Evolutionary conservation across 495 filamentous ascomycete genomes (phyloP).

Genomic region (Poronia punctata): DNA sequence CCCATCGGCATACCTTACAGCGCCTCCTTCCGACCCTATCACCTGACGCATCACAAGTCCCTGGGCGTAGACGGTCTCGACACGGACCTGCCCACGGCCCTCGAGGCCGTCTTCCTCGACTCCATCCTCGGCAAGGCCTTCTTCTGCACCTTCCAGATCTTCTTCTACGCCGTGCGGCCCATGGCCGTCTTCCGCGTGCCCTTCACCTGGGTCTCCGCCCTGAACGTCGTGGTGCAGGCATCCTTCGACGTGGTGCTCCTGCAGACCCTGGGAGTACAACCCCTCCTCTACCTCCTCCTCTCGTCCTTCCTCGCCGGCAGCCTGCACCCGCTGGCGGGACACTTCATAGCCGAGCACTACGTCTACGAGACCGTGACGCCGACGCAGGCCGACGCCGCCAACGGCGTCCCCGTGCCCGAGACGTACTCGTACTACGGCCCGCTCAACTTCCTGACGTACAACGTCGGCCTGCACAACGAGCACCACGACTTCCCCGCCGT

Average conservation of each 20-base stretch:
- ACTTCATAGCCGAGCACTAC: slow-evolving; percentile 99
- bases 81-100: slow-evolving; percentile 86
- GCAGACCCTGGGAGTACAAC: slow-evolving; percentile 42
- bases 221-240: slow-evolving; percentile 73
- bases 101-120: slow-evolving; percentile 91
- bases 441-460: slow-evolving; percentile 89
- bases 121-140: slow-evolving; percentile 97
- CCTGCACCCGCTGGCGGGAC: slow-evolving; percentile 89
- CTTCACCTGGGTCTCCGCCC: slow-evolving; percentile 73
- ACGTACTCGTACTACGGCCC: slow-evolving; percentile 96
- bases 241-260: slow-evolving; percentile 70
- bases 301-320: slow-evolving; percentile 90
- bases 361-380: slow-evolving; percentile 70
- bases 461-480: slow-evolving; percentile 96
- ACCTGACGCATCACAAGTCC: slow-evolving; percentile 98
- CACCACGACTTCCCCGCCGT: slow-evolving; percentile 98
- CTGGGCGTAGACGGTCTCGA: slow-evolving; percentile 95
- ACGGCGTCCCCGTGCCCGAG: slow-evolving; percentile 67
- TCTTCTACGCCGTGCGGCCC: slow-evolving; percentile 98
- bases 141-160: slow-evolving; percentile 98
- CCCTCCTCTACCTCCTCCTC: slow-evolving; percentile 71
- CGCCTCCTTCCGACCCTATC: slow-evolving; percentile 95
- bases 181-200: slow-evolving; percentile 90
- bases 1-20: slow-evolving; percentile 95
- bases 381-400: slow-evolving; percentile 52